Evolutionary conservation across 140 eudicot genomes (phyloP), one percentile per base, ranked within the genome.

Genomic region (Stevia rebaudiana): DNA sequence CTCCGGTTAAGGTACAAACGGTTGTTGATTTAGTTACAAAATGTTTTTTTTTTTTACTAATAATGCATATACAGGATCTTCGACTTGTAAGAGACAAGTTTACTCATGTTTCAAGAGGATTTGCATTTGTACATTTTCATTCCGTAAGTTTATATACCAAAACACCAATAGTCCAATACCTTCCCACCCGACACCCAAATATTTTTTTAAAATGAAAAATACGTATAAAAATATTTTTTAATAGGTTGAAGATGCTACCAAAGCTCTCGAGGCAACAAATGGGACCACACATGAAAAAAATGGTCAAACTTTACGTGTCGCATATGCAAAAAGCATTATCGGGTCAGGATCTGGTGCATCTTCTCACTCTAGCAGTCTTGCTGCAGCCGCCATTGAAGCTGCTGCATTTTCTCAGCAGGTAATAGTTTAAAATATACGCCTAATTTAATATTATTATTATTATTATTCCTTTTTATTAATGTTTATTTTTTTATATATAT

Each of bases 361-460:
- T 11, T 78, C 95, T 58, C 98, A 88, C 66, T 88, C 98, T 0
- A 92, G 98, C 74, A 83, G 98, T 68, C 89, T 92, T 72, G 98
- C 98, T 56, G 96, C 98, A 60, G 96, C 98, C 41, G 98, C 98
- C 66, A 92, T 92, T 39, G 98, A 92, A 76, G 98, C 98, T 52
- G 98, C 98, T 36, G 64, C 98, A 13, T 92, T 92, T 85, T 73
- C 98, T 69, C 98, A 92, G 61, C 98, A 92, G 92, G 98, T 92
- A 46, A 36, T 65, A 13, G 52, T 49, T 16, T 40, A 64, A 28
- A 63, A 35, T 54, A 31, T 5, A 18, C n/a, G 11, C 19, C 55
- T 31, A 8, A 15, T 22, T 36, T 11, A 31, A n/a, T n/a, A n/a
- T n/a, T n/a, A n/a, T n/a, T 21, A 28, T 55, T 21, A 25, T 28